phyloP scores from a whole-genome alignment of 257 asterid species.

The Solanum arcanum region DNA sequence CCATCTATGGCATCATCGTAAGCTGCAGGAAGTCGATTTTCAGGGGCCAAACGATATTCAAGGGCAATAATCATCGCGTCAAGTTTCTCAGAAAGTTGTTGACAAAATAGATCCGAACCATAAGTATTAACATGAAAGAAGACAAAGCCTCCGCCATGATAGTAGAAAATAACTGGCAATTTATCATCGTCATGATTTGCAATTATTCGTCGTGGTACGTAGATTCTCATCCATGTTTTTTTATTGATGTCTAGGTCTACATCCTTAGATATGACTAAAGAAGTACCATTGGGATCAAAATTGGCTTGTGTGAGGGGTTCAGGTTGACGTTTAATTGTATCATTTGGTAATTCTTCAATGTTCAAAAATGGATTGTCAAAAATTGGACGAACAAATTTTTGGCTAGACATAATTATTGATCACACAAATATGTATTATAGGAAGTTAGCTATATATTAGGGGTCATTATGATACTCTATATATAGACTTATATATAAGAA shows the following conservation, averaged over 20 bases:
- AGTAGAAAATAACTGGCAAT: conserved; percentile 33
- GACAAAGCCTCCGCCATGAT: conserved; percentile 48
- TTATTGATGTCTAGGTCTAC: conserved; percentile 15
- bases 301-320: conserved; percentile 10
- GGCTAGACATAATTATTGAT: not conserved
- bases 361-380: conserved; percentile 29
- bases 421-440: not conserved
- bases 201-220: conserved; percentile 14
- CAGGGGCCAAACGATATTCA: conserved; percentile 45
- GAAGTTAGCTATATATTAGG: not conserved
- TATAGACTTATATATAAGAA: too few species aligned
- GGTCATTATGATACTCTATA: too few species aligned
- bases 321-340: conserved; percentile 17
- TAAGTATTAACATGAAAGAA: conserved; percentile 18
- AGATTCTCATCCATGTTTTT: conserved; percentile 39
- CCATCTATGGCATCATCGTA: conserved; percentile 34
- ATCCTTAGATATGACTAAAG: conserved; percentile 34
- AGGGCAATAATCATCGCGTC: conserved; percentile 30
- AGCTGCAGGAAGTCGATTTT: conserved; percentile 31
- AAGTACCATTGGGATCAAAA: conserved; percentile 7
- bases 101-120: conserved; percentile 19
- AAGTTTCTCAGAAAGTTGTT: conserved; percentile 7
- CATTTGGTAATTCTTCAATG: conserved; percentile 13
- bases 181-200: not conserved
- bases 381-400: conserved; percentile 12